Base-by-base conservation (phyloP, 768 basidiomycete species). In the Mycena galopus region DNA sequence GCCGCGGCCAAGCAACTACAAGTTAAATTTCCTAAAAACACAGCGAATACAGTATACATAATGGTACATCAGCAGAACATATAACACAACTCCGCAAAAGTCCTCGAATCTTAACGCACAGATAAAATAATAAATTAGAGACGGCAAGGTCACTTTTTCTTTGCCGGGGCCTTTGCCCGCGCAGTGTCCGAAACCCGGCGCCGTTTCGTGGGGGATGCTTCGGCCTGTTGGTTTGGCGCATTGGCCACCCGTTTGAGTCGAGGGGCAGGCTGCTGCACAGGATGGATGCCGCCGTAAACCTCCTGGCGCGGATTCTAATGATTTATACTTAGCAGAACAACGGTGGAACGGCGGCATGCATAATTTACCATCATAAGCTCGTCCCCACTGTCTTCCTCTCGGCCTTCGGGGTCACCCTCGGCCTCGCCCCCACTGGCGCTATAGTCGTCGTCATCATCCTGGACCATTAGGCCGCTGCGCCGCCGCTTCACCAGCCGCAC, bases 371-470 rank as follows among this genome's bases (percentile, higher is more conserved):
- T 75, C 63, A 53, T 69, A n/a, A 75, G 65, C 60, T 75, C 74
- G 21, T 75, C 74, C 16, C 71, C 74, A 25, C 74, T 75, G n/a
- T 75, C 74, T 9, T 75, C 74, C 6, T 75, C 70, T 29, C 70
- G 44, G 19, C 27, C 47, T 14, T 10, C 42, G 16, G 9, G 29
- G 16, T 33, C 60, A 29, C 66, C 44, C 59, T 37, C 73, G 7
- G 30, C 56, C 25, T 69, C 74, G 16, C 62, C 62, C n/a, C 29
- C 60, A 55, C 71, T 72, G 6, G n/a, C 65, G 29, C 50, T 55
- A n/a, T 21, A 30, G 19, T 55, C 65, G 33, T 72, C 71, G 11
- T 75, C 73, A 14, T 75, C 71, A 53, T 75, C 74, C 32, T 64
- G 66, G 10, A 75, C 42, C 63, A 69, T 55, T 19, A 75, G 39